These are phyloP conservation scores for Rhodotorula sp. DNA, from an alignment of 1,284 basidiomycete genomes.

Conservation along the genomic window DNA sequence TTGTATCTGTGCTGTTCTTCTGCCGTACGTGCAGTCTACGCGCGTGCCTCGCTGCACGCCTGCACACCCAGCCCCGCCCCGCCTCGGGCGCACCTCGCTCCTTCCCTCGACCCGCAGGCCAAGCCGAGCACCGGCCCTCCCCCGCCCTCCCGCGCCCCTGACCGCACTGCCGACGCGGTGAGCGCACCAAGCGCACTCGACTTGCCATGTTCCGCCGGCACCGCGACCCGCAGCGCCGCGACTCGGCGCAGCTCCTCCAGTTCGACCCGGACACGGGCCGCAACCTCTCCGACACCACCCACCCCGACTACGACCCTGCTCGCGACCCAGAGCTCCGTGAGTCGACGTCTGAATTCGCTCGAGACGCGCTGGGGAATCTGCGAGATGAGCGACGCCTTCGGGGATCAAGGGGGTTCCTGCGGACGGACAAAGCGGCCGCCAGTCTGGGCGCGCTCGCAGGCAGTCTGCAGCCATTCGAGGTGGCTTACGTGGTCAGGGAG, in stretches of 20 bases:
- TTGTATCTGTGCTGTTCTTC: no score
- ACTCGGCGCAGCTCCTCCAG: conserved; percentile 17
- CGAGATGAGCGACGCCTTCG: no score
- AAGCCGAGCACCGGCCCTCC: background rate
- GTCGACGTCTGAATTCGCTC: background rate
- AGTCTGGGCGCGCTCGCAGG: background rate
- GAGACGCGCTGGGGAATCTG: no score
- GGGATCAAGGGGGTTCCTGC: background rate
- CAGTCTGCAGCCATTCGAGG: no score
- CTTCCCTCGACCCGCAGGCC: no score
- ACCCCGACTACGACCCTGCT: conserved; percentile 40
- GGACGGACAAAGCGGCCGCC: background rate
- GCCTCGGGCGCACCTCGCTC: no score
- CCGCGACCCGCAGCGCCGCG: background rate
- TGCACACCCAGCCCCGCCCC: no score
- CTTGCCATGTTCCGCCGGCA: conserved; percentile 4
- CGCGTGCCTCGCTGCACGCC: no score
- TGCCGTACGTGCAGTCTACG: no score
- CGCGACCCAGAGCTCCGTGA: conserved; percentile 42
- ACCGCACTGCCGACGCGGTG: background rate
- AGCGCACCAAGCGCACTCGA: background rate
- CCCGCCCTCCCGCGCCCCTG: no score
- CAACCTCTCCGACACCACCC: conserved; percentile 33
- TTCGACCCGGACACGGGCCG: conserved; percentile 27
- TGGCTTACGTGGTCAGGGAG: no score